Evolutionary conservation across 345 rosid species (phyloP), one percentile per base, ranked within the genome.

Genomic region (Trapa bicornis): DNA sequence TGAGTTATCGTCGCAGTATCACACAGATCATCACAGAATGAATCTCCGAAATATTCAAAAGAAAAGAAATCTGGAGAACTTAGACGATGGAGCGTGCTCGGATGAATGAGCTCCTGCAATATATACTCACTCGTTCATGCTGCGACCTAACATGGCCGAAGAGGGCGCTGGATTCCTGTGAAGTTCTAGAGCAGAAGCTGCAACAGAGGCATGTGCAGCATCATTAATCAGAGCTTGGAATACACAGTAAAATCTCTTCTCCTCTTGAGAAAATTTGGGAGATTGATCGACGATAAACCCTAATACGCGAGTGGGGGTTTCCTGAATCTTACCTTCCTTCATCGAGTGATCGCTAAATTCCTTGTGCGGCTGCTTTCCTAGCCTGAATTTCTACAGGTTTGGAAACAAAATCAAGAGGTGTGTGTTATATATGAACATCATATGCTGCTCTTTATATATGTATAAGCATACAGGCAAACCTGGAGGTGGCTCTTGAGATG

Each of bases 401-500:
- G 45, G 17, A 9, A 50, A 50, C 43, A 36, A 43, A 72, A 73
- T 68, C 66, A 81, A 62, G 36, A 41, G 43, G 43, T 3, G 43
- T 41, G 43, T 17, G 53, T 37, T 67, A 67, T 29, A 52, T 67
- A 50, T 37, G 39, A 22, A 22, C 29, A 22, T 22, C 29, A 22
- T 22, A 22, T 22, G 29, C 29, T 22, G 29, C 0, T 22, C 29
- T 22, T 0, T 22, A 22, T 22, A 52, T 67, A 50, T 37, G 39
- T 52, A n/a, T 4, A 17, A 0, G 35, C 14, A 11, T 16, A 57
- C 6, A n/a, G 38, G 16, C 38, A 33, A 58, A 95, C 99, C 97
- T 95, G 99, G 78, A 95, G 99, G 80, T 95, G 99, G 79, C 99
- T 95, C 87, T 95, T 95, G 77, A 95, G 96, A 80, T 95, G 99